Evolutionary conservation across 305 asterid species (phyloP), one percentile per base, ranked within the genome.

Genomic region (Lippia alba): DNA sequence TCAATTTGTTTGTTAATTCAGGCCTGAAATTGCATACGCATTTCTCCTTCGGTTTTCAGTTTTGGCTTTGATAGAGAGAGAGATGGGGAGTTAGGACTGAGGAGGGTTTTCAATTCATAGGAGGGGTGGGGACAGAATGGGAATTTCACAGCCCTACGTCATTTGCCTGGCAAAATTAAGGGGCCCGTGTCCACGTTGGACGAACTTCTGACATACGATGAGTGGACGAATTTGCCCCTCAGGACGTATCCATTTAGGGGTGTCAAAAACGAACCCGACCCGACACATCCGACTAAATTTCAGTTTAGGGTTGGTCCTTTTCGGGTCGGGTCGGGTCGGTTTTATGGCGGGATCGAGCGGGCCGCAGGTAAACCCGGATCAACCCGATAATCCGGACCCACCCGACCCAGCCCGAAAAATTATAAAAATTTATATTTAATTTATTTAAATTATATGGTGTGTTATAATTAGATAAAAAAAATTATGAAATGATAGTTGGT

Each of bases 21-120:
- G 81, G 82, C 62, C 64, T 70, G 61, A 34, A 40, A 56, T 61
- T 80, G 66, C 76, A 9, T n/a, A n/a, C n/a, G 18, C 58, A 36
- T 61, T 56, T 56, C 16, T 34, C 45, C 55, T 57, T 68, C 71
- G 10, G 74, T 68, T 70, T 70, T 70, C 74, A 62, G 44, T 56
- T 66, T 49, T 66, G 53, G 55, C 20, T 65, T 40, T 32, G 49
- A 5, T 11, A 44, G 49, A 44, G 12, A 30, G 64, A 64, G 53
- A 67, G 58, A 41, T 8, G 54, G 48, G n/a, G n/a, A n/a, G n/a
- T n/a, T n/a, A n/a, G n/a, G 59, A 66, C 32, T 65, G 68, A 24
- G 65, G 67, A 24, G 65, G 67, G 69, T 57, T 78, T 65, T 78
- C 41, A 36, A 36, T 36, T 36, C 65, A 34, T 50, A 45, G 67